Evolutionary conservation across 305 asterid species (phyloP).

Genomic region (Fraxinus platypoda): DNA sequence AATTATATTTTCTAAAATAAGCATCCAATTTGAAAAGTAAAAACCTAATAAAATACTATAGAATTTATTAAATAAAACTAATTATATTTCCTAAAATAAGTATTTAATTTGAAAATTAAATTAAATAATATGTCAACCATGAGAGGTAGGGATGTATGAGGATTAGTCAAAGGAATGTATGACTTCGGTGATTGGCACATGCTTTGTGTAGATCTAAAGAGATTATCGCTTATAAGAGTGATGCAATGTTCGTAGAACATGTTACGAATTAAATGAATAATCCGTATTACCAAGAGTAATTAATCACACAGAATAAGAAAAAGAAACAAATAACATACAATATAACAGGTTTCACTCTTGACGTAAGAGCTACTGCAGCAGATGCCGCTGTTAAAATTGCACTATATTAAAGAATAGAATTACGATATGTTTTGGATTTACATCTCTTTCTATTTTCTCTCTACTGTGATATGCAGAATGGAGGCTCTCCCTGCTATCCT

Average conservation of each 20-base stretch:
- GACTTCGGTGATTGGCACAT: not conserved
- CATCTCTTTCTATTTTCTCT: not conserved
- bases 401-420: not conserved
- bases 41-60: not conserved
- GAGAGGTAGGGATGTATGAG: not conserved
- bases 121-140: not conserved
- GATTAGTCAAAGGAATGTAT: not conserved
- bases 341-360: not conserved
- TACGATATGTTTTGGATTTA: not conserved
- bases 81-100: not conserved
- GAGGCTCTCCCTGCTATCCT: not conserved
- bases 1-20: not conserved
- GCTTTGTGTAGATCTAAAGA: not conserved
- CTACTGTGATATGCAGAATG: not conserved
- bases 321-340: not conserved
- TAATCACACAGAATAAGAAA: not conserved
- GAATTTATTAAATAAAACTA: not conserved
- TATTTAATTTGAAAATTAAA: not conserved
- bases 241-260: not conserved
- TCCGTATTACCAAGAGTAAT: not conserved
- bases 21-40: not conserved
- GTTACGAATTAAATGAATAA: not conserved
- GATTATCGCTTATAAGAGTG: not conserved
- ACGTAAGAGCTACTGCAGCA: not conserved
- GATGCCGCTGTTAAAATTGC: not conserved